Evolutionary conservation across 352 stramenopile genomes (phyloP).

Genomic region (Phytophthora meadii): DNA sequence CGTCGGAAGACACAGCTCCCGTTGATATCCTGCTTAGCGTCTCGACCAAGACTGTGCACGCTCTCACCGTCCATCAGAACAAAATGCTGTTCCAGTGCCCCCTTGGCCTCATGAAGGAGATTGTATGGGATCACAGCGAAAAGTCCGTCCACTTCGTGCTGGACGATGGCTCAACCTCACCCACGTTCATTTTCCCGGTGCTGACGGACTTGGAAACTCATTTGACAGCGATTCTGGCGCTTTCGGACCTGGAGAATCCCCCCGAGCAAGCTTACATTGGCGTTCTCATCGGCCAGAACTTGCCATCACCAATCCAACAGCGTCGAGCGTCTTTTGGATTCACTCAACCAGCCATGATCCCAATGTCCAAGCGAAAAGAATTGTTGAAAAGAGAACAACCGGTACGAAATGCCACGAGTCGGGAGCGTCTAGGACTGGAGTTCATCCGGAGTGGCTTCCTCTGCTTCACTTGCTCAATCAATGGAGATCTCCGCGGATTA

Average conservation of each 20-base stretch:
- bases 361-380: constrained; percentile 51
- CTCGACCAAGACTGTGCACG: constrained; percentile 44
- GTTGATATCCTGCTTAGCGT: constrained; percentile 61
- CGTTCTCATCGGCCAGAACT: constrained; percentile 63
- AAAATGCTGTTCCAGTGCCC: constrained; percentile 51
- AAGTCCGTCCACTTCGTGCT: constrained; percentile 59
- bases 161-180: constrained; percentile 37
- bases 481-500: constrained; percentile 55
- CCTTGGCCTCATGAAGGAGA: constrained; percentile 57
- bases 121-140: constrained; percentile 74
- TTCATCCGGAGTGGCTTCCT: constrained; percentile 60
- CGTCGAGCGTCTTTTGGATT: constrained; percentile 32
- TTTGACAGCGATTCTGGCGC: constrained; percentile 39
- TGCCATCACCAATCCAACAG: constrained; percentile 76
- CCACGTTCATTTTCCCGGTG: constrained; percentile 52
- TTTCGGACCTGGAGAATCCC: constrained; percentile 27
- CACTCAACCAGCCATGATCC: constrained; percentile 32
- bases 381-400: constrained; percentile 65
- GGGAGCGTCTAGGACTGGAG: constrained; percentile 59
- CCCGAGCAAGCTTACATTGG: constrained; percentile 73
- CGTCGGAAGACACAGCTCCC: constrained; percentile 6
- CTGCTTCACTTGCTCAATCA: constrained; percentile 70
- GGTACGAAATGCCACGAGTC: constrained; percentile 42
- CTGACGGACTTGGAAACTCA: constrained; percentile 57
- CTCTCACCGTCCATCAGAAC: constrained; percentile 40